Evolutionary conservation across 306 rosid genomes (phyloP), one percentile per base, ranked within the genome.

Genomic region (Medicago arabica): DNA sequence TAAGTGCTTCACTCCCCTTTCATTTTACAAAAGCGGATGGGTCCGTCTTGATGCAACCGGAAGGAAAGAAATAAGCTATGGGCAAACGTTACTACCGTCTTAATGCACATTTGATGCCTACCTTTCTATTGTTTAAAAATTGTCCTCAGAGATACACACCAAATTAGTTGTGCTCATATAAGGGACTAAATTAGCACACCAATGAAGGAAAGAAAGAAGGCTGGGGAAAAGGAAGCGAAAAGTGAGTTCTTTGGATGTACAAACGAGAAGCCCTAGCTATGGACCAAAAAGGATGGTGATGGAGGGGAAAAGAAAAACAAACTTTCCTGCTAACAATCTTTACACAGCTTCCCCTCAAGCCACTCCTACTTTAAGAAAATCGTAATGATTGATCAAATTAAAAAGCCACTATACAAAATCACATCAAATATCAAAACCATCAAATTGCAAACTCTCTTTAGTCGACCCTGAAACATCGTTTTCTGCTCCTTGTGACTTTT

Each of bases 401-500:
- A 78, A 80, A 80, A 81, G 63, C 77, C 86, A 81, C 80, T 46
- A 58, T 85, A 84, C 85, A 72, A 77, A 9, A 79, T 75, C 69
- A 71, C 62, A 79, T 89, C 80, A 89, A 68, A 76, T 68, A 47
- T 86, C 90, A 70, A 80, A 86, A 79, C 89, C 88, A 75, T 86
- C 88, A 54, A 75, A 31, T 74, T 40, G 80, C 71, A 75, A 75
- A 67, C 73, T 71, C 76, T 87, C 92, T 81, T 71, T 75, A 7
- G 85, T 85, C 14, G 90, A 88, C 81, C 82, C 92, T 34, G 90
- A 91, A 78, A 76, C 82, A 69, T 89, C 96, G 46, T 81, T 84
- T 74, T 89, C 99, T 15, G 85, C 72, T 78, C 97, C 96, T 7
- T 88, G 89, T 23, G 91, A 83, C 76, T 88, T 95, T 80, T 96